A percentile compares a stretch with the other conserved stretches of the same genome.
Evolutionary conservation across 2,329 filamentous ascomycete genomes (phyloP).

Genomic region (Cercospora canescens): DNA sequence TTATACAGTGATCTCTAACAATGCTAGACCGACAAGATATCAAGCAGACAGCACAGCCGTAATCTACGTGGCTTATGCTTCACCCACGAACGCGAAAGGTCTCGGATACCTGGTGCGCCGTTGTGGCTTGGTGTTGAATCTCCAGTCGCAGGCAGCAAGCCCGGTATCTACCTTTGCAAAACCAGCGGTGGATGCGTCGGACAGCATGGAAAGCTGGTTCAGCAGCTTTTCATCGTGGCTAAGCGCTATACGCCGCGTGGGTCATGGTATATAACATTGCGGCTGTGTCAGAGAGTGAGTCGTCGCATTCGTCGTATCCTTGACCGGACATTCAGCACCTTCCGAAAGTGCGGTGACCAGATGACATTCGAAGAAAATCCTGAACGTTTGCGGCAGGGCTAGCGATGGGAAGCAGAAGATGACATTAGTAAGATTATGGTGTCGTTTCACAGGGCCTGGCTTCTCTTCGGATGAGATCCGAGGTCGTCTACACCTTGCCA

Average conservation of each 20-base stretch:
- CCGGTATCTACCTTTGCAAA: background rate
- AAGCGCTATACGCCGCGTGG: background rate
- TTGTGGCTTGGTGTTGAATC: too few species aligned
- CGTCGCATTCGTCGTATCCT: background rate
- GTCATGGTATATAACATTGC: background rate
- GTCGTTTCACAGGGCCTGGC: too few species aligned
- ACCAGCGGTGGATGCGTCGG: background rate
- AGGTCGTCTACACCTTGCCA: too few species aligned
- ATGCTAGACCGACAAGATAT: background rate
- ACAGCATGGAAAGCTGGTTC: background rate
- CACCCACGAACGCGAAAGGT: background rate
- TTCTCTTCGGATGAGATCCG: too few species aligned
- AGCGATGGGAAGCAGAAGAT: background rate
- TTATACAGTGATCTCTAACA: background rate
- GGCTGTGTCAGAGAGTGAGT: background rate
- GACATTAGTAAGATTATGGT: background rate
- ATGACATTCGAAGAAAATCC: background rate
- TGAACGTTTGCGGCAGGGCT: background rate
- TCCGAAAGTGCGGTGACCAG: background rate
- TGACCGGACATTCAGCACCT: background rate
- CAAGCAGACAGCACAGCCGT: background rate
- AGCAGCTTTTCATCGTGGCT: background rate
- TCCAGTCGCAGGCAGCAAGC: background rate
- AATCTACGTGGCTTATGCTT: background rate
- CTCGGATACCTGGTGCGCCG: background rate